Percentiles rank a stretch among this genome's conserved stretches.
Conservation (phyloP, 2,329 filamentous ascomycete species). For the Microsporum ferrugineum region DNA sequence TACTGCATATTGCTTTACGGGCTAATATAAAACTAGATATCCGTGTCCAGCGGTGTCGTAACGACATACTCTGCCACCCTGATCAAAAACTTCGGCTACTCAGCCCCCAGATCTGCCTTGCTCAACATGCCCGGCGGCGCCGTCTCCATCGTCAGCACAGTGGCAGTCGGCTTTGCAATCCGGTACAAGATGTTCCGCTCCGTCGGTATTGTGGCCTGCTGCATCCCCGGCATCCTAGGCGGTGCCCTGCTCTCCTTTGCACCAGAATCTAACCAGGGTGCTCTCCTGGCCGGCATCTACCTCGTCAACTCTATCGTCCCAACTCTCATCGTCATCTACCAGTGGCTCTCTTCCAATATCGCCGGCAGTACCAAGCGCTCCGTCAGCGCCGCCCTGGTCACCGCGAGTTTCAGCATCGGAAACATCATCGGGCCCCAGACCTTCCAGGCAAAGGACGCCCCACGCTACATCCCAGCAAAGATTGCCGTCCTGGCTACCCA, state of each 20-base stretch:
- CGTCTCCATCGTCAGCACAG: conserved; percentile 30
- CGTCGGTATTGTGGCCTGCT: conserved; percentile 31
- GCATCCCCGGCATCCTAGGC: conserved; percentile 19
- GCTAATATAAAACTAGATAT: conserved; percentile 24
- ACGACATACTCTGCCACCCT: conserved; percentile 37
- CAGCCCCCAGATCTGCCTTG: conserved; percentile 31
- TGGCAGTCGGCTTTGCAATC: conserved; percentile 30
- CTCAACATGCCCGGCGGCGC: conserved; percentile 37
- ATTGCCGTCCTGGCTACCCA: conserved; percentile 9
- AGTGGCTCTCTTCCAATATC: conserved; percentile 36
- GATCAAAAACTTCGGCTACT: conserved; percentile 34
- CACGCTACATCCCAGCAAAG: conserved; percentile 14
- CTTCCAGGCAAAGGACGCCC: conserved; percentile 33
- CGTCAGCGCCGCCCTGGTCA: conserved; percentile 35
- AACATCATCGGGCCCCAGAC: conserved; percentile 38
- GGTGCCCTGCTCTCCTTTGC: conserved; percentile 28
- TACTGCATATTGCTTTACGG: conserved; percentile 15
- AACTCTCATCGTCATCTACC: conserved; percentile 24
- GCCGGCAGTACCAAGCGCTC: conserved; percentile 41
- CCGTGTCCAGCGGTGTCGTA: conserved; percentile 36
- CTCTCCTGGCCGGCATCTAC: conserved; percentile 30
- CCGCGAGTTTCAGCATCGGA: conserved; percentile 34
- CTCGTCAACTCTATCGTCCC: conserved; percentile 25
- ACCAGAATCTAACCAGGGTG: conserved; percentile 28
- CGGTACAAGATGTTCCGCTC: conserved; percentile 31